Base-by-base conservation (phyloP, 2,329 filamentous ascomycete species). In the Emergomyces orientalis region DNA sequence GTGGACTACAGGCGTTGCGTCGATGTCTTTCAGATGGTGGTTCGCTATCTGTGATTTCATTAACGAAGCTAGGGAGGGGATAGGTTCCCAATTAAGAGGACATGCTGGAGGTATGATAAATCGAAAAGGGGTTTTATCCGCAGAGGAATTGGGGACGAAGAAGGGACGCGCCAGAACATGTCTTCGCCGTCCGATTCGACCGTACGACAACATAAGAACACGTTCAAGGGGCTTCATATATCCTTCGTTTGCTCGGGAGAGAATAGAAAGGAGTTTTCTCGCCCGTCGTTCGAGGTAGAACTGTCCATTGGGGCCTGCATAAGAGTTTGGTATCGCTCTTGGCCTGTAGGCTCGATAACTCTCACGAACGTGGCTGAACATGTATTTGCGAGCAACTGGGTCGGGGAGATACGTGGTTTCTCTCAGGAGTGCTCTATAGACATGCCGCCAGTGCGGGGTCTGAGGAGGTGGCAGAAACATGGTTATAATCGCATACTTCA, bases 361-460 rank as follows among this genome's bases (percentile, higher is more conserved):
- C 43, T 69, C 65, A 41, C 81, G 65, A 54, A 83, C 73, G 71
- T 84, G 76, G 60, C 76, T 68, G 63, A 75, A 76, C 71, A 84
- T 76, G 72, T 81, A 83, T 39, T 67, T 61, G 66, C 81, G 79
- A 47, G 83, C 82, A 63, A 77, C 72, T 1, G 81, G 77, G 69
- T 87, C 84, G 34, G 85, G 84, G 47, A 87, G 80, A 68, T 87
- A 87, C 62, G 81, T 79, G 65, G 78, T 79, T 74, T 86, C 81
- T 64, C 85, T 81, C 47, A 87, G 79, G 11, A 85, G 77, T 30
- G 80, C 77, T 58, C 85, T 82, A 66, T 84, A 77, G 55, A 85
- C 73, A 69, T 82, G 79, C 37, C 69, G 70, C 75, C 75, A 77
- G 70, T 70, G 65, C 63, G 62, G 61, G 6, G 54, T 57, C 45